Base-by-base conservation (phyloP, 1,284 basidiomycete genomes). In the Marasmius tenuissimus region DNA sequence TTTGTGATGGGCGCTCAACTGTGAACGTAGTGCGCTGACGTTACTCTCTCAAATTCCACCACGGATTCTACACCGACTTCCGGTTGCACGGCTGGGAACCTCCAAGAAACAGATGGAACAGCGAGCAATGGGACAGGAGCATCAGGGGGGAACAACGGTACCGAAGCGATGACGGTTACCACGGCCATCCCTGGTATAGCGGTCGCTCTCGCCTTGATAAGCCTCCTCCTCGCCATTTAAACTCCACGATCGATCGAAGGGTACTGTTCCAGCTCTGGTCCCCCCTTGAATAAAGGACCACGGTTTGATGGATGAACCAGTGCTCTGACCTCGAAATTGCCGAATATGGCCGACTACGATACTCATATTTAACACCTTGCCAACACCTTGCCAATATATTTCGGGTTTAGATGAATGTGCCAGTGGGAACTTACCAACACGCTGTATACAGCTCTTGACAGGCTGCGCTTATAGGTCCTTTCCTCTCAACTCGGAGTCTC, bases 1-100 rank as follows among this genome's bases (percentile, higher is more conserved):
- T 20, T 20, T 12, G 5, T 20, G 38, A 14, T 11, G 10, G 22
- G 12, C 14, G 52, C 42, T 37, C n/a, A 61, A 4, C 6, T 11
- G 37, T 12, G 39, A 48, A 48, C 27, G 2, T 63, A 89, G 86
- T 93, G 91, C 70, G 81, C 90, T 51, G 91, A 93, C 73, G 72
- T 94, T 58, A 84, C 86, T 7, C 77, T 94, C 35, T 78, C 84
- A 48, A 81, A 76, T 56, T 78, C 74, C 67, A 79, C 42, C 18
- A 50, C 78, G 65, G 78, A 74, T 10, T 75, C 73, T 12, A 76
- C 78, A 1, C 70, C 74, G 45, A 77, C 75, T 66, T 69, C 72
- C 35, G 74, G 57, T 33, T 64, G 63, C 57, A 51, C 47, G 12
- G 57, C 37, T 33, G 35, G 59, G 27, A 53, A 56, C 10, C 37